Conservation (phyloP, 176 grass and related monocot genomes). For the Tillandsia fasciculata region DNA sequence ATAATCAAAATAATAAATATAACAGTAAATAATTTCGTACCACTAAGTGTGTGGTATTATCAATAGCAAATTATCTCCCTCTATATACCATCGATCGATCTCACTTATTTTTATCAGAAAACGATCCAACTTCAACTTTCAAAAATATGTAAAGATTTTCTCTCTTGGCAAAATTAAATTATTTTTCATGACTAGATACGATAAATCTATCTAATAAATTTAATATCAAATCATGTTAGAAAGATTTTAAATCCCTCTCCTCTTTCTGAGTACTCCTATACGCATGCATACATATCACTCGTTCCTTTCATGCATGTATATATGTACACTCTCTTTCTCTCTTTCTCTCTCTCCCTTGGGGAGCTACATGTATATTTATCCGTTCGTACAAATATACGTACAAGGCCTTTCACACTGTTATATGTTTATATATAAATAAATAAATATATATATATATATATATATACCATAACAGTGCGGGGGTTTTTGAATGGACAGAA, state of each 20-base stretch:
- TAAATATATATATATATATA: neutral
- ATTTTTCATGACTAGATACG: slow-evolving; percentile 1
- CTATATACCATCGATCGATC: too few species aligned
- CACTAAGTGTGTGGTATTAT: too few species aligned
- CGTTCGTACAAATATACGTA: neutral
- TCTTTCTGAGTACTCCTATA: neutral
- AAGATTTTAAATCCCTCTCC: too few species aligned
- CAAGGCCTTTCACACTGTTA: neutral
- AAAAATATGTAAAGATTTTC: too few species aligned
- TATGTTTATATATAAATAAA: neutral
- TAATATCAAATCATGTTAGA: too few species aligned
- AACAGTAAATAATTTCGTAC: too few species aligned
- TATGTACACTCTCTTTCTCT: neutral
- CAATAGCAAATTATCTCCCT: too few species aligned
- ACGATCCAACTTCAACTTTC: too few species aligned
- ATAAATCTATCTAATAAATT: too few species aligned
- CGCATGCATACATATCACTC: neutral
- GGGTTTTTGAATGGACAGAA: neutral
- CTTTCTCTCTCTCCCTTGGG: neutral
- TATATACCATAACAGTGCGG: neutral
- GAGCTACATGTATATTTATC: neutral
- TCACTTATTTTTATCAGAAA: too few species aligned
- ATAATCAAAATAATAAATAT: too few species aligned
- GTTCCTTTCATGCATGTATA: neutral
- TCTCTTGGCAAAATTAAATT: too few species aligned